These are phyloP conservation scores for Astragalus glycyphyllos DNA, from an alignment of 306 rosid genomes.

Conservation along the genomic window DNA sequence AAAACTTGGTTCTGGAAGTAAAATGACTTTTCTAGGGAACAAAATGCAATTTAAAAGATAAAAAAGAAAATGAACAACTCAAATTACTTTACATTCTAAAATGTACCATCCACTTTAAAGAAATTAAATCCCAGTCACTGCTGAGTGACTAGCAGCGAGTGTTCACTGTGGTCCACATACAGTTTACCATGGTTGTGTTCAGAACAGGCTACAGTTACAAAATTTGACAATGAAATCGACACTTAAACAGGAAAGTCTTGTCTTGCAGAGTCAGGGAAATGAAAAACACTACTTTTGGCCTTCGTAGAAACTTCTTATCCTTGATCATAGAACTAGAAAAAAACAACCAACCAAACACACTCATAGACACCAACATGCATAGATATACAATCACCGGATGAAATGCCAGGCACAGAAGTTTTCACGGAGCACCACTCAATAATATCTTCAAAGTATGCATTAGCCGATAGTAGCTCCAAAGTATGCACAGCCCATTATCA, in stretches of 20 bases:
- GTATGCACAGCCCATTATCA: slow-evolving; percentile 7
- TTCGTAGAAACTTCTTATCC: neutral
- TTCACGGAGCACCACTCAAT: slow-evolving; percentile 4
- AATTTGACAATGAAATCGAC: neutral
- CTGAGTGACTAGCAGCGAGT: no score
- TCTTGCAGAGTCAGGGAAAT: slow-evolving; percentile 1
- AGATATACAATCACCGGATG: neutral
- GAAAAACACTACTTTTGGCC: slow-evolving; percentile 10
- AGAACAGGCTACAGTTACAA: no score
- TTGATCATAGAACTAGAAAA: slow-evolving; percentile 17
- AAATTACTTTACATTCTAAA: no score
- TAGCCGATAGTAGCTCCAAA: neutral
- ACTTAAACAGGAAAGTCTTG: neutral
- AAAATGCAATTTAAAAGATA: no score
- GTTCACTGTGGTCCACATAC: no score
- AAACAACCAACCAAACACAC: neutral
- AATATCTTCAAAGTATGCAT: neutral
- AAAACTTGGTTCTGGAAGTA: no score
- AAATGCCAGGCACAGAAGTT: neutral
- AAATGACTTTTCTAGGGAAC: no score
- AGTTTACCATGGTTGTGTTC: no score
- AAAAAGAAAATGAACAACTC: no score
- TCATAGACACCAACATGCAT: neutral
- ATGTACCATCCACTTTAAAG: no score
- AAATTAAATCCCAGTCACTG: no score